Conservation (phyloP, 192 early-diverging fungal species). For the Linnemannia zychae region DNA sequence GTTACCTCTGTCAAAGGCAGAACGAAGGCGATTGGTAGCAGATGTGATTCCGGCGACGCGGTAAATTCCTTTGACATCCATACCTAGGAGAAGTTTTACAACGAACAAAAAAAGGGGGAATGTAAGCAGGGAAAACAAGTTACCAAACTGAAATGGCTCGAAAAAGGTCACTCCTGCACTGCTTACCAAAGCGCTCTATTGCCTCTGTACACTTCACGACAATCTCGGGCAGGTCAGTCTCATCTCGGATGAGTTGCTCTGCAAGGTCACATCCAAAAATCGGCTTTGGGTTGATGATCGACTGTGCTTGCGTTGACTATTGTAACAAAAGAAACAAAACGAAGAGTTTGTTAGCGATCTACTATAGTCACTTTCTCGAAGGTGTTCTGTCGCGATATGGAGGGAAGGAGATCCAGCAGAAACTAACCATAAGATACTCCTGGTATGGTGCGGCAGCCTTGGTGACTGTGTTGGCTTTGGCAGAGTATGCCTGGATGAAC, state of each 20-base stretch:
- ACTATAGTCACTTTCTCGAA: no score
- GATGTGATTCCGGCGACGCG: slow-evolving; percentile 87
- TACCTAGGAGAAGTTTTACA: slow-evolving; percentile 54
- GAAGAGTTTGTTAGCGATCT: no score
- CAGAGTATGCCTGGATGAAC: slow-evolving; percentile 39
- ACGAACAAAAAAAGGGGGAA: neutral
- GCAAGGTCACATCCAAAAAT: slow-evolving; percentile 88
- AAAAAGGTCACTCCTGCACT: no score
- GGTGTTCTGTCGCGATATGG: no score
- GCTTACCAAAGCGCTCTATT: slow-evolving; percentile 80
- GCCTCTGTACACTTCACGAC: slow-evolving; percentile 84
- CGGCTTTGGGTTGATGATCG: slow-evolving; percentile 77
- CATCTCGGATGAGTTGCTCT: slow-evolving; percentile 78
- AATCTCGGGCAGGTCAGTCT: slow-evolving; percentile 79
- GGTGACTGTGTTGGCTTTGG: slow-evolving; percentile 27
- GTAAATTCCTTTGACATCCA: slow-evolving; percentile 90
- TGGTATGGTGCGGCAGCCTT: slow-evolving; percentile 37
- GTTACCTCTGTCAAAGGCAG: slow-evolving; percentile 80
- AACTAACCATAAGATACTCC: slow-evolving; percentile 41
- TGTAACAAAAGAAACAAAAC: no score
- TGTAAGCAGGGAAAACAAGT: neutral
- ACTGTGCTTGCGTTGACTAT: slow-evolving; percentile 67
- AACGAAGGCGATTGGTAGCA: slow-evolving; percentile 79
- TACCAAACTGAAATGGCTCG: neutral
- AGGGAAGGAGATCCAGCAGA: no score